Base-by-base conservation (phyloP, 2,329 filamentous ascomycete genomes). In the Arachnomyces sp. region DNA sequence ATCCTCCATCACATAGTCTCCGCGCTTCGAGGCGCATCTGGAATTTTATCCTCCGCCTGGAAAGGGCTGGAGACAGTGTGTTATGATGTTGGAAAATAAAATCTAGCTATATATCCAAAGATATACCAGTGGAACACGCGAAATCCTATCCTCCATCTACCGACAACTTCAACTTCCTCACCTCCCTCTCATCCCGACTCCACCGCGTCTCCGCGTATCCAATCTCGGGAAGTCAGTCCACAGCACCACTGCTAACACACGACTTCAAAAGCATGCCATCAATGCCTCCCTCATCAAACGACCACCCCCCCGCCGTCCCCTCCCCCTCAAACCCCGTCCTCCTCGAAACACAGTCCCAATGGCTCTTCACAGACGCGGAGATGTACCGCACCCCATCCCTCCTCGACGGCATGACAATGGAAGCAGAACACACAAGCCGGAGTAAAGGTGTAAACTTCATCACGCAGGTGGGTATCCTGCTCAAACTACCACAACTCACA, bases 361-460 rank as follows among this genome's bases (percentile, higher is more conserved):
- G 92, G 92, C 74, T 86, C 40, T 96, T 95, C 60, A 85, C 82
- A 11, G 74, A 84, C 34, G 81, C 86, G 35, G 92, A 98, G 65
- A 74, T 94, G 17, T 67, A 77, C 39, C 84, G 82, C 56, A 84
- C 87, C 5, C 92, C 92, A 1, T 92, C 86, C 38, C 81, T 93
- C 43, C 65, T 88, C 11, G 85, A 94, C 50, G 90, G 90, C 15
- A 77, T 96, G 58, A 62, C 78, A 7, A 73, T 80, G 3, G 76
- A 80, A 20, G 81, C 92, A 57, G 92, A 96, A 66, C 75, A 86
- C 46, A 74, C 83, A 49, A 74, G 84, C 43, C 79, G 92, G 41
- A 82, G 84, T 45, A 96, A 96, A 61, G 90, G 92, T 34, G 82
- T 95, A 57, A 94, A 94, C 61, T 98, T 98, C 65, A 94, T 98